Conservation (phyloP, 179 eudicot genomes). For the Patellifolia procumbens region DNA sequence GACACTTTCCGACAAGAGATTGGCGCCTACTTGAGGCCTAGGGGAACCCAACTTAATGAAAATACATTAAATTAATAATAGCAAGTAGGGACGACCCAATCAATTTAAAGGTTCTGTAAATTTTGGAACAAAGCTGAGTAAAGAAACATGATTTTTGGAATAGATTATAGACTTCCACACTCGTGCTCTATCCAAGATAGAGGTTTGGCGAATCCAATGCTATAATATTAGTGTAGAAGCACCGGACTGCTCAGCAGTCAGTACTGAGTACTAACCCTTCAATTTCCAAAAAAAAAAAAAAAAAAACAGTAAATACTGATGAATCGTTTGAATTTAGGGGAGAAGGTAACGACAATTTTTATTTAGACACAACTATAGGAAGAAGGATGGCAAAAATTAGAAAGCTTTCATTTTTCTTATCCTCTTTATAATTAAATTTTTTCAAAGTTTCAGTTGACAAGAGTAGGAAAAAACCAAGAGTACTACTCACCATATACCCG, state of each 20-base stretch:
- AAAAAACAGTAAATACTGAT: not conserved
- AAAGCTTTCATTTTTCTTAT: too few species aligned
- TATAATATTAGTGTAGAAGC: not conserved
- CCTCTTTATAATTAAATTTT: too few species aligned
- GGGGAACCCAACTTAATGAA: not conserved
- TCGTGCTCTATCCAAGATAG: conserved; percentile 9
- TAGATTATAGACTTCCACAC: not conserved
- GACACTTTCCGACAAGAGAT: not conserved
- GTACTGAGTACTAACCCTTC: not conserved
- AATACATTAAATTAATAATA: not conserved
- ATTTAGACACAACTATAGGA: too few species aligned
- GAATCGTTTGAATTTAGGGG: not conserved
- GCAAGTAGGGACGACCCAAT: not conserved
- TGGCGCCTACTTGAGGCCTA: not conserved
- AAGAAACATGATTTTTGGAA: not conserved
- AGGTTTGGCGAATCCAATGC: conserved; percentile 15
- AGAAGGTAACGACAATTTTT: too few species aligned
- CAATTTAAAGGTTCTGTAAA: not conserved
- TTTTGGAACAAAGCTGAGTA: not conserved
- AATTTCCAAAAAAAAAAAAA: not conserved
- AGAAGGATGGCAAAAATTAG: too few species aligned
- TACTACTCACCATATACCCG: too few species aligned
- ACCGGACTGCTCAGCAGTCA: too few species aligned
- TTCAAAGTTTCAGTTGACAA: too few species aligned
- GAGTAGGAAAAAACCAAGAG: too few species aligned